Base-by-base conservation (phyloP, 2,329 filamentous ascomycete species). In the Chrysosporium keratinophilum region DNA sequence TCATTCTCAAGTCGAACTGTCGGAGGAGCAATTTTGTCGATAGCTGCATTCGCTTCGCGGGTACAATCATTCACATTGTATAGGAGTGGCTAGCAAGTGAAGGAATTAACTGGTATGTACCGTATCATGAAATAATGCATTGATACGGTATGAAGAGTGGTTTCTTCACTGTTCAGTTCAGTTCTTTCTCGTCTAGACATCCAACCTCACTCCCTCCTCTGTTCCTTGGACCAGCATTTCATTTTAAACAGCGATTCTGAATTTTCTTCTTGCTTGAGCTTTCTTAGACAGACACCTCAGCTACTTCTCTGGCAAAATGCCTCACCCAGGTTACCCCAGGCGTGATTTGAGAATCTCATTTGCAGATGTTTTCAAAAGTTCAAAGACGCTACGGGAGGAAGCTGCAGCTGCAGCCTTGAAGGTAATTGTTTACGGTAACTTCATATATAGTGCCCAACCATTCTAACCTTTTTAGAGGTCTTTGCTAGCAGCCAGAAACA, bases 351-450 rank as follows among this genome's bases (percentile, higher is more conserved):
- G 54, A 39, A 12, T 61, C 20, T 59, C 59, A 11, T 56, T 61
- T 35, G 54, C 55, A 34, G 60, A 61, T 56, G 47, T 61, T 50
- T 59, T 61, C 55, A 61, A 61, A 49, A 61, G 58, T 55, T 39
- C 55, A 50, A 58, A 54, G 50, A 57, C 55, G 5, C 50, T 62
- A 41, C 55, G 54, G 17, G 57, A 58, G 19, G 58, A 60, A 52
- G 52, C 50, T 46, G 58, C 48, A 37, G 46, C 50, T 12, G 54
- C 51, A 14, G 52, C 57, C n/a, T 53, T 54, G 17, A 59, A 56
- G 59, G 59, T 60, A 45, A 41, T 37, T 11, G 37, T 42, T 15
- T 9, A 46, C 31, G 11, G 9, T 6, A 15, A 11, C 39, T 34
- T 20, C 49, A 4, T 14, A 43, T 19, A 20, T 33, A 2, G 28